These are phyloP conservation scores for Rhododendron ovatum DNA, from an alignment of 148 eudicot genomes.

Conservation along the genomic window DNA sequence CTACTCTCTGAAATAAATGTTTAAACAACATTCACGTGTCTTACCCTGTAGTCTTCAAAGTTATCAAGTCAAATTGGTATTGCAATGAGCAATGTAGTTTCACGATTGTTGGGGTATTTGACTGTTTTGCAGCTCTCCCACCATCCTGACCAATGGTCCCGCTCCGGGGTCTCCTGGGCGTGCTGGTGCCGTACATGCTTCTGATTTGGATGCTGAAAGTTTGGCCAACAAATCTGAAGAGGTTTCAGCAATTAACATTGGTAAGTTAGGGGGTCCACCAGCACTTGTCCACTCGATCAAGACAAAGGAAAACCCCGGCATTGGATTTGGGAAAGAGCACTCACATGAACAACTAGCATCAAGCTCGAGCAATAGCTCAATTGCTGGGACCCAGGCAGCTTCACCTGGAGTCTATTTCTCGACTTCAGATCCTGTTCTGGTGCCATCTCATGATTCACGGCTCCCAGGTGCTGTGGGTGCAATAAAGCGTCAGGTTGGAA, in stretches of 20 bases:
- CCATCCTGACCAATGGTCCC: conserved; percentile 40
- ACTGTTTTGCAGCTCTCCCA: conserved; percentile 44
- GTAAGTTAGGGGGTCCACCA: conserved; percentile 22
- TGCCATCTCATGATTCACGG: conserved; percentile 42
- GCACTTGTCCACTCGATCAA: conserved; percentile 18
- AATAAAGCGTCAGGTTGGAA: conserved; percentile 44
- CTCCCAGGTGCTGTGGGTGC: conserved; percentile 44
- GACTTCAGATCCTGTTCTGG: conserved; percentile 53
- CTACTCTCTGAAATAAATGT: not conserved
- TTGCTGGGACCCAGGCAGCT: conserved; percentile 23
- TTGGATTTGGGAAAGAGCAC: conserved; percentile 24
- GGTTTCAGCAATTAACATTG: conserved; percentile 10
- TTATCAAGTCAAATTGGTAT: not conserved
- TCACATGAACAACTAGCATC: conserved; percentile 19
- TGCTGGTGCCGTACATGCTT: conserved; percentile 20
- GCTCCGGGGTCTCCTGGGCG: conserved; percentile 36
- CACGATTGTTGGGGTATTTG: not conserved
- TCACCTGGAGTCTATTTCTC: conserved; percentile 43
- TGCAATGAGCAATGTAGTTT: not conserved
- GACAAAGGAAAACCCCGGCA: conserved; percentile 24
- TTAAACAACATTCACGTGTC: not conserved
- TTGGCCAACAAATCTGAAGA: conserved; percentile 22
- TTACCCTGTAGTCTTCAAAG: not conserved
- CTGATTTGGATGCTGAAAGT: conserved; percentile 24
- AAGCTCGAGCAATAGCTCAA: conserved; percentile 23